Base-by-base conservation (phyloP, 768 basidiomycete species). In the Exsudoporus frostii region DNA sequence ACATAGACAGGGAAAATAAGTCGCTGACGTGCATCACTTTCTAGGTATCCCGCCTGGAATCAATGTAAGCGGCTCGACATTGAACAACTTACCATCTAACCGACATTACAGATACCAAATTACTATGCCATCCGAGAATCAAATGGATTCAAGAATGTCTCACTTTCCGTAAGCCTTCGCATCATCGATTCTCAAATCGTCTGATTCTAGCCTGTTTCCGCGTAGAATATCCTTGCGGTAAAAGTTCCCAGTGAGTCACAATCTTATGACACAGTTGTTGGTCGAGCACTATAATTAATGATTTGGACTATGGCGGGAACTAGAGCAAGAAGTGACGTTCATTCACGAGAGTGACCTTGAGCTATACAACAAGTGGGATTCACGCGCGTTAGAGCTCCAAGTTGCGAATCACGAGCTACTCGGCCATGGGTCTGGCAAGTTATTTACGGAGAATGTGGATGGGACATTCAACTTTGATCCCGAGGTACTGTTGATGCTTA, bases 371-470 rank as follows among this genome's bases (percentile, higher is more conserved):
- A 74, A 77, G 33, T 93, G 89, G 90, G 87, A 92, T 55, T 80
- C 76, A 33, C 77, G 80, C 17, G 82, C 90, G 0, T 93, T 93
- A 61, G 91, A 93, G 59, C 74, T 95, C 0, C 92, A 93, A 61
- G 92, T 95, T 19, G 92, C 92, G 11, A 92, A 90, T 64, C 92
- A 94, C 66, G 92, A 94, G 60, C 74, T 94, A 1, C 80, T 93
- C 14, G 92, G 92, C 0, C 90, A 94, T 57, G 91, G 90, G 11
- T 85, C 85, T 3, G 92, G 92, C 17, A 91, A 92, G 64, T 72
- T 91, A 1, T 89, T 93, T 65, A 82, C 86, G 61, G 90, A 94
- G 70, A 75, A 79, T 52, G 74, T 79, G 2, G 81, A 91, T 63
- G 92, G 92, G 9, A 82, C 76, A 45, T 82, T 86, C 69, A 94